Conservation (phyloP, 768 basidiomycete genomes). For the Gloeopeniophorella convolvens region DNA sequence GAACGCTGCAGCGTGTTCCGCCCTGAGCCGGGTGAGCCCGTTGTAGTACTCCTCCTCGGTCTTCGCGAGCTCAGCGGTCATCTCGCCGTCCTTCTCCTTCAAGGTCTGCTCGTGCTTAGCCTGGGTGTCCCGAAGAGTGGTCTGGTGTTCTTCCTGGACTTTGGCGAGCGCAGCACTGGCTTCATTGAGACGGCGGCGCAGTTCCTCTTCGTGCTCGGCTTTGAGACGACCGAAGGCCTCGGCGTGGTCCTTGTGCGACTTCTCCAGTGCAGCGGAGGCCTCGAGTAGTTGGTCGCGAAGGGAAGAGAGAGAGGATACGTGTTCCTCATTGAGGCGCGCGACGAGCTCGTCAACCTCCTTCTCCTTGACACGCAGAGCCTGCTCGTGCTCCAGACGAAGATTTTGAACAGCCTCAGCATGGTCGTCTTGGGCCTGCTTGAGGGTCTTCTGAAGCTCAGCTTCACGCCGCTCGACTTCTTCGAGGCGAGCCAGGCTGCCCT, state of each 20-base stretch:
- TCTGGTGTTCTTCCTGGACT: slow-evolving; percentile 45
- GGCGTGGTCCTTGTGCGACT: slow-evolving; percentile 50
- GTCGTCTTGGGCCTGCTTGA: slow-evolving; percentile 44
- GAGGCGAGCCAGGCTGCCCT: slow-evolving; percentile 43
- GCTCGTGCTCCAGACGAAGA: slow-evolving; percentile 41
- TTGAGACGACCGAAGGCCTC: slow-evolving; percentile 50
- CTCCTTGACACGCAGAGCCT: slow-evolving; percentile 36
- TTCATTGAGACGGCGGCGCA: slow-evolving; percentile 49
- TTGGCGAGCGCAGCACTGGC: slow-evolving; percentile 43
- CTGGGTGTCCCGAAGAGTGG: slow-evolving; percentile 40
- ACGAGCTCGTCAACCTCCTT: slow-evolving; percentile 38
- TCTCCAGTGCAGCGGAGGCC: slow-evolving; percentile 27
- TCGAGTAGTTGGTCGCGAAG: slow-evolving; percentile 29
- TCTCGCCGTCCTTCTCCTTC: slow-evolving; percentile 56
- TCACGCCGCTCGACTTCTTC: slow-evolving; percentile 55
- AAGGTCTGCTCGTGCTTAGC: slow-evolving; percentile 49
- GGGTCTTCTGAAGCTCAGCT: slow-evolving; percentile 41
- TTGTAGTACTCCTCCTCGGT: slow-evolving; percentile 83
- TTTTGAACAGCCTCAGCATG: slow-evolving; percentile 44
- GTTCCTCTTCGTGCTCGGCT: slow-evolving; percentile 31
- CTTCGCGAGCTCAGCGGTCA: slow-evolving; percentile 49
- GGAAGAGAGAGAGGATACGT: slow-evolving; percentile 33
- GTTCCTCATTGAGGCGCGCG: slow-evolving; percentile 42
- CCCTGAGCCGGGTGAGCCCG: slow-evolving; percentile 67
- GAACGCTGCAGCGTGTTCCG: slow-evolving; percentile 61